Evolutionary conservation across 495 filamentous ascomycete species (phyloP).

Genomic region (Barbatosphaeria neglecta): DNA sequence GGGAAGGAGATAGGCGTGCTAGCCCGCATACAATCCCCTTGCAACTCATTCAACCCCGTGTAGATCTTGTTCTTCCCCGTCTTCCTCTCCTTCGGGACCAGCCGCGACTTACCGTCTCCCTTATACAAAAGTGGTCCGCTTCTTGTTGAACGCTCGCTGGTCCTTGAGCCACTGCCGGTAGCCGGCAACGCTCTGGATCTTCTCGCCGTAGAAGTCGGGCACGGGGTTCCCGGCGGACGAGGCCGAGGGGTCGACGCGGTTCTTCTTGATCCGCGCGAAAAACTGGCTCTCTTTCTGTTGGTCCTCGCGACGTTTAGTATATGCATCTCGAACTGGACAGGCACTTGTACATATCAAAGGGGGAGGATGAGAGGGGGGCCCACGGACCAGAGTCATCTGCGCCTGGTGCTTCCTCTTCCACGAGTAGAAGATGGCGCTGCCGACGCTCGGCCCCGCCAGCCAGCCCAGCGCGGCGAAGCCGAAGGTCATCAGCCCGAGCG

Average conservation of each 20-base stretch:
- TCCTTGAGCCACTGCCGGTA: constrained; percentile 96
- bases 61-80: background rate
- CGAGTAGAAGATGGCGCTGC: constrained; percentile 61
- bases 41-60: too few relatives aligned
- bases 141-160: constrained; percentile 91
- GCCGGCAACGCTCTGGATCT: constrained; percentile 82
- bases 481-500: constrained; percentile 64
- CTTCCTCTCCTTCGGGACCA: constrained; percentile 1
- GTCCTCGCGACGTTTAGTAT: background rate
- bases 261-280: constrained; percentile 74
- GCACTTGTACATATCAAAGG: background rate
- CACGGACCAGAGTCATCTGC: constrained; percentile 50
- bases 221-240: constrained; percentile 44
- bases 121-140: constrained; percentile 53
- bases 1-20: too few relatives aligned
- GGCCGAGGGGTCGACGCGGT: constrained; percentile 71
- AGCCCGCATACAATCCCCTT: too few relatives aligned
- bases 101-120: too few relatives aligned
- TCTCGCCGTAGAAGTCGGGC: constrained; percentile 75
- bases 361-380: background rate
- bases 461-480: constrained; percentile 68
- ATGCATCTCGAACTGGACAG: background rate
- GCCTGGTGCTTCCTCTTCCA: constrained; percentile 51
- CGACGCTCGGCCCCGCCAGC: constrained; percentile 72
- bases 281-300: constrained; percentile 82